Evolutionary conservation across 1,284 basidiomycete genomes (phyloP), one percentile per base, ranked within the genome.

Genomic region (Malassezia obtusa): DNA sequence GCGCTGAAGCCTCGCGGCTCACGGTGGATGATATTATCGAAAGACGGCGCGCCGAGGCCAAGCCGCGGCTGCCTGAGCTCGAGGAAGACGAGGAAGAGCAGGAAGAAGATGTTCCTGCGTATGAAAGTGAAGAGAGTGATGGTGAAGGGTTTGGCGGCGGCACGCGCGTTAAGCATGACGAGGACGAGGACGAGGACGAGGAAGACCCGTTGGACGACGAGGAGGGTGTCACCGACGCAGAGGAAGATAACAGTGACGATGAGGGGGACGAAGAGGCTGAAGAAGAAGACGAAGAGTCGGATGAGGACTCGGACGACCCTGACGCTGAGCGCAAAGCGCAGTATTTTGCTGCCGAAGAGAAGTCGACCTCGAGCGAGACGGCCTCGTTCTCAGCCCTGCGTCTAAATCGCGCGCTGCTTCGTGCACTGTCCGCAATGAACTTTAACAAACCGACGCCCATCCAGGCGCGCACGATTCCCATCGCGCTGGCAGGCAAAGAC

Each of bases 381-480:
- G 54, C 60, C 22, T 68, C 88, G 1, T 92, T 94, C 75, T 77
- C 85, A 17, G 81, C 82, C 25, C 87, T 91, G 83, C 87, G 86
- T 71, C 81, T 95, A 41, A 91, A 89, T 1, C 84, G 90, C 30
- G 87, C 88, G 0, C 80, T 95, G 41, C 80, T 91, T 44, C 88
- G 89, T 66, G 86, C 87, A 4, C 78, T 98, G 50, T 84, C 85
- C 8, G 80, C 84, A 2, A 79, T 98, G 36, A 82, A 83, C 31
- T 89, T 94, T 73, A 77, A 80, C 45, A 83, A 81, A 28, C 94
- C 94, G 4, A 99, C 94, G 1, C 92, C 92, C 0, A 96, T 78
- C 15, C 78, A 80, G 67, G 77, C 77, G 6, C 73, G 75, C 32
- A 79, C 78, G 1, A 64, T 80, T 15, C 74, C 76, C n/a, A 61